Evolutionary conservation across 164 flowering plant species (phyloP).

Genomic region (Cinnamomum chago): DNA sequence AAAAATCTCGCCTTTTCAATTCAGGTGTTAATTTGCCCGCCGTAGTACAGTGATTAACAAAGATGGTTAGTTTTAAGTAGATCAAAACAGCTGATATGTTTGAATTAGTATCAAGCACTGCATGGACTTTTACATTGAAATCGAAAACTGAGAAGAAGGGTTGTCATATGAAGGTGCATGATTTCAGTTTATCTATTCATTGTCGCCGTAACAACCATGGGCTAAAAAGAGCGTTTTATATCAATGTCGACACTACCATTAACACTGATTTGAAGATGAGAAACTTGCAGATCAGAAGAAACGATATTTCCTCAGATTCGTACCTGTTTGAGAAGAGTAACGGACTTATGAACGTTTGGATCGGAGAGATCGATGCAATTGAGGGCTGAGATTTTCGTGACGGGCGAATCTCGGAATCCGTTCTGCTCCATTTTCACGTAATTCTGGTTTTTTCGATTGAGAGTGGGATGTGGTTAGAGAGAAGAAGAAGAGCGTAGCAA

Average conservation of each 20-base stretch:
- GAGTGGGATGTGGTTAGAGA: no score
- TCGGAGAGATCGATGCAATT: conserved; percentile 75
- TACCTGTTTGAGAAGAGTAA: conserved; percentile 75
- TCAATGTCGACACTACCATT: background rate
- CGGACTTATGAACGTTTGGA: conserved; percentile 49
- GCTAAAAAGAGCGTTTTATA: no score
- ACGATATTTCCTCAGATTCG: background rate
- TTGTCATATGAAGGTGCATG: no score
- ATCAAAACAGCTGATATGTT: no score
- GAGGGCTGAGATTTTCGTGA: conserved; percentile 36
- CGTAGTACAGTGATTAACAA: no score
- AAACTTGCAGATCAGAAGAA: background rate
- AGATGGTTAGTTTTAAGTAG: no score
- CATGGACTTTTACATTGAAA: background rate
- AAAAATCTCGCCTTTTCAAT: no score
- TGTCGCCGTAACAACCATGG: background rate
- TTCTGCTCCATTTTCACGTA: background rate
- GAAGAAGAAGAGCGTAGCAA: no score
- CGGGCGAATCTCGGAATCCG: conserved; percentile 6
- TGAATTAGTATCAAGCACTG: no score
- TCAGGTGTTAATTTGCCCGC: no score
- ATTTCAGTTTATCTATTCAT: background rate
- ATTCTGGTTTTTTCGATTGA: background rate
- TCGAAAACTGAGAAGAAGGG: background rate
- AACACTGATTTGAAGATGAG: no score